phyloP scores from a whole-genome alignment of 495 filamentous ascomycete genomes.

The Penicillium silybi region DNA sequence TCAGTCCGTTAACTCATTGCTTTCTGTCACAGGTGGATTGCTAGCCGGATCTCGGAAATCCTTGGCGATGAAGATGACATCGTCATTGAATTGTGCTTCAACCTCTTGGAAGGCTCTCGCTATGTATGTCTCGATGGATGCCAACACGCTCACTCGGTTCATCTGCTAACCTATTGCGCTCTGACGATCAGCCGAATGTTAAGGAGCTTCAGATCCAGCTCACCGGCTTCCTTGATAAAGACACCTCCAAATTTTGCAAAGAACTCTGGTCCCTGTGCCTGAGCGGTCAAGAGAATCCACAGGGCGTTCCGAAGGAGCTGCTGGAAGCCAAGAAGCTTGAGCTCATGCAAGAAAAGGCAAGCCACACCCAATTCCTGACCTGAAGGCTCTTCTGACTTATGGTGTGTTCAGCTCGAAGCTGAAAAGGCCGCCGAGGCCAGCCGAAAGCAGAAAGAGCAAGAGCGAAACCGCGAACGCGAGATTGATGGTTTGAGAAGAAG shows the following conservation, averaged over 20 bases:
- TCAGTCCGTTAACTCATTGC: slow-evolving; percentile 4
- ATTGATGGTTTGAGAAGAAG: slow-evolving; percentile 64
- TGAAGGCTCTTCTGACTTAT: slow-evolving; percentile 7
- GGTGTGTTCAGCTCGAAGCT: slow-evolving; percentile 61
- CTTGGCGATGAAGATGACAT: slow-evolving; percentile 91
- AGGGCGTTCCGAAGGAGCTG: slow-evolving; percentile 91
- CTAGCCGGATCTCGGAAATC: slow-evolving; percentile 78
- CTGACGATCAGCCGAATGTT: slow-evolving; percentile 74
- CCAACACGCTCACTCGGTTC: neutral
- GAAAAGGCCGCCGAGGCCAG: slow-evolving; percentile 77
- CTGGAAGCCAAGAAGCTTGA: slow-evolving; percentile 95
- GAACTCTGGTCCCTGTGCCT: slow-evolving; percentile 88
- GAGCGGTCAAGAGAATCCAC: slow-evolving; percentile 81
- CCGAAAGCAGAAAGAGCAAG: slow-evolving; percentile 65
- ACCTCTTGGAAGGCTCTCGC: slow-evolving; percentile 74
- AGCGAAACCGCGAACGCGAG: slow-evolving; percentile 53
- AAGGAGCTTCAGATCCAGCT: slow-evolving; percentile 91
- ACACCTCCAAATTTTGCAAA: slow-evolving; percentile 86
- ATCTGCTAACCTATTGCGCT: slow-evolving; percentile 10
- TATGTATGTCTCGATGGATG: slow-evolving; percentile 56
- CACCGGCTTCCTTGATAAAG: slow-evolving; percentile 91
- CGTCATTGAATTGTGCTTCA: slow-evolving; percentile 88
- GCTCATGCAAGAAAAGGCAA: slow-evolving; percentile 87
- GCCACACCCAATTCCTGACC: neutral
- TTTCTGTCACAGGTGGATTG: slow-evolving; percentile 72